Percentiles rank a stretch among this genome's conserved stretches.
Evolutionary conservation across 2,329 filamentous ascomycete species (phyloP).

Genomic region (Neonectria sp.): DNA sequence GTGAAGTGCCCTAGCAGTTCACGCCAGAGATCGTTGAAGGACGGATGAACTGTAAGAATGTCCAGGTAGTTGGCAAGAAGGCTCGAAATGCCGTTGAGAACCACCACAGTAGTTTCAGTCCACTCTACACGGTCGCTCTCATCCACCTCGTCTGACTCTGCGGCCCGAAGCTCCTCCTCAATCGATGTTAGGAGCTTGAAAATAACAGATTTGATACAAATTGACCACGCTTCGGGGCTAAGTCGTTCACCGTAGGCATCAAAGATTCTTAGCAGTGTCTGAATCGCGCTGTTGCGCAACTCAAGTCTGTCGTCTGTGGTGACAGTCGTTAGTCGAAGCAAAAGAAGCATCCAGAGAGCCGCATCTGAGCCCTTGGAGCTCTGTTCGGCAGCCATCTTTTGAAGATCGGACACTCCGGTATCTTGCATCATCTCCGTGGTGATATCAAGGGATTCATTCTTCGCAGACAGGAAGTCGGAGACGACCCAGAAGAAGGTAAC

Average conservation of each 20-base stretch:
- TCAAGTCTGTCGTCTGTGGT: constrained; percentile 81
- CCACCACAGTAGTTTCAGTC: constrained; percentile 82
- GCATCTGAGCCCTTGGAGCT: constrained; percentile 75
- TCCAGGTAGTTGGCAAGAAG: constrained; percentile 85
- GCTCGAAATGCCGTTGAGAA: constrained; percentile 80
- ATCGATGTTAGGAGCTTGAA: constrained; percentile 83
- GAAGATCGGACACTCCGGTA: constrained; percentile 66
- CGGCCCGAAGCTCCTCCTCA: constrained; percentile 66
- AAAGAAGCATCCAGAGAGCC: constrained; percentile 83
- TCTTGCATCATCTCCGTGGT: constrained; percentile 69
- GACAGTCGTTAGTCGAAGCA: constrained; percentile 79
- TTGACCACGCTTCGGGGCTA: constrained; percentile 83
- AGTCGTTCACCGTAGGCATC: constrained; percentile 91
- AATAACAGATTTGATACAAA: constrained; percentile 85
- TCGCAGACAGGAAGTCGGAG: constrained; percentile 84
- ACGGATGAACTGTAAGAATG: constrained; percentile 74
- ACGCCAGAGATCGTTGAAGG: constrained; percentile 83
- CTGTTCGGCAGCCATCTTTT: constrained; percentile 71
- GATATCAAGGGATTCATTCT: constrained; percentile 71
- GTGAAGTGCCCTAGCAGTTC: constrained; percentile 80
- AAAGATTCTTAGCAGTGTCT: constrained; percentile 91
- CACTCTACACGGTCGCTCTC: constrained; percentile 70
- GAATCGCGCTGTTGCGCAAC: constrained; percentile 88
- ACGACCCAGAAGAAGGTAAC: constrained; percentile 97
- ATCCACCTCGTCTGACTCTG: constrained; percentile 56